Evolutionary conservation across 176 grass and related monocot genomes (phyloP).

Genomic region (Rhynchospora tenuis): DNA sequence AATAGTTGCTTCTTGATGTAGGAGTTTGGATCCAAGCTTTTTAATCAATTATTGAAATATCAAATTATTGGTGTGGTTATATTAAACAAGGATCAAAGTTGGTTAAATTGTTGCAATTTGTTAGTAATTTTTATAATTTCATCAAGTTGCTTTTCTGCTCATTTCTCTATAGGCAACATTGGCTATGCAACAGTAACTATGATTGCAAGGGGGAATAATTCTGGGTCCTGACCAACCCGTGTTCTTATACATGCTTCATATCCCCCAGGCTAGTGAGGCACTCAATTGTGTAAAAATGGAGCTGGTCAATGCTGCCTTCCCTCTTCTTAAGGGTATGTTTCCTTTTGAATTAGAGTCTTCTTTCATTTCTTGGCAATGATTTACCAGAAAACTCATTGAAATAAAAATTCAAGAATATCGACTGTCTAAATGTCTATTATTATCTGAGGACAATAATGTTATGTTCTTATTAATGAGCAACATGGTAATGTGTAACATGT

Average conservation of each 20-base stretch:
- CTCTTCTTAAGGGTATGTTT: conserved; percentile 78
- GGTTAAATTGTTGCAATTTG: background rate
- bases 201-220: conserved; percentile 90
- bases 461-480: conserved; percentile 64
- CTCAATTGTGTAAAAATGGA: conserved; percentile 98
- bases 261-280: conserved; percentile 66
- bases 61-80: background rate
- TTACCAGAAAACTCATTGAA: background rate
- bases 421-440: background rate
- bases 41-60: background rate
- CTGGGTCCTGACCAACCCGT: conserved; percentile 85
- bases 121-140: background rate
- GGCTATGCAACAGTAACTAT: conserved; percentile 95
- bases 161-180: conserved; percentile 69
- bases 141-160: background rate
- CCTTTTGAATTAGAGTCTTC: background rate
- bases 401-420: background rate
- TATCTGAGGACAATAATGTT: background rate
- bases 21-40: background rate
- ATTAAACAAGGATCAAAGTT: background rate
- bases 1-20: background rate
- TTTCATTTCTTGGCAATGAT: background rate
- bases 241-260: conserved; percentile 97
- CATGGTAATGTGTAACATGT: conserved; percentile 50
- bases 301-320: conserved; percentile 90